Conservation (phyloP, 306 rosid genomes). For the Cicer cuneatum region DNA sequence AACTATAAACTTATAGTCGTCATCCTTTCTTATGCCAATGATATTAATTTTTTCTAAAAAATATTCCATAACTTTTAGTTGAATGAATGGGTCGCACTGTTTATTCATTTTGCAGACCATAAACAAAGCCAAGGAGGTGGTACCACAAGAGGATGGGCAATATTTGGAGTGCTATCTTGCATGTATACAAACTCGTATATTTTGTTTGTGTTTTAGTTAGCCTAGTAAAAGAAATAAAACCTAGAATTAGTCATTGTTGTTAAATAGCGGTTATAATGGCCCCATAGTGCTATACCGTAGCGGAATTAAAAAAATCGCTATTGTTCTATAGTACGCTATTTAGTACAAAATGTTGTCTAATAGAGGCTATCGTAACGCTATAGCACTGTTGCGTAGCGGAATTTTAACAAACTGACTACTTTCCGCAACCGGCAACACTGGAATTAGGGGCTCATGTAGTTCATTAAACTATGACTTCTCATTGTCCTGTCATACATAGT, state of each 20-base stretch:
- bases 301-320: too few species aligned
- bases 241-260: conserved; percentile 17
- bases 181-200: conserved; percentile 58
- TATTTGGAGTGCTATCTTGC: conserved; percentile 92
- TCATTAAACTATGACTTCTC: conserved; percentile 32
- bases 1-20: conserved; percentile 17
- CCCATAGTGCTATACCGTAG: too few species aligned
- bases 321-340: too few species aligned
- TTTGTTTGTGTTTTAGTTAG: conserved; percentile 21
- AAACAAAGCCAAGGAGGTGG: conserved; percentile 63
- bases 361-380: too few species aligned
- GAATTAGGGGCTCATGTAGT: conserved; percentile 22
- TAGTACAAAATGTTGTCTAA: too few species aligned
- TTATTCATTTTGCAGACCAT: conserved; percentile 65
- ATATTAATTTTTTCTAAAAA: background rate
- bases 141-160: conserved; percentile 78
- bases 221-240: conserved; percentile 30
- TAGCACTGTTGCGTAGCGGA: too few species aligned
- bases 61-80: conserved; percentile 6
- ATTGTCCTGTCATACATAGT: conserved; percentile 34
- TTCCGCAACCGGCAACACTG: too few species aligned
- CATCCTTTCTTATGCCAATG: conserved; percentile 5
- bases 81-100: conserved; percentile 36
- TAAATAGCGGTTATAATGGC: too few species aligned
- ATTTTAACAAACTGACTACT: too few species aligned